These are phyloP conservation scores for Hyphopichia wangnamkhiaoensis DNA, from an alignment of 1,139 yeast species.

Conservation along the genomic window DNA sequence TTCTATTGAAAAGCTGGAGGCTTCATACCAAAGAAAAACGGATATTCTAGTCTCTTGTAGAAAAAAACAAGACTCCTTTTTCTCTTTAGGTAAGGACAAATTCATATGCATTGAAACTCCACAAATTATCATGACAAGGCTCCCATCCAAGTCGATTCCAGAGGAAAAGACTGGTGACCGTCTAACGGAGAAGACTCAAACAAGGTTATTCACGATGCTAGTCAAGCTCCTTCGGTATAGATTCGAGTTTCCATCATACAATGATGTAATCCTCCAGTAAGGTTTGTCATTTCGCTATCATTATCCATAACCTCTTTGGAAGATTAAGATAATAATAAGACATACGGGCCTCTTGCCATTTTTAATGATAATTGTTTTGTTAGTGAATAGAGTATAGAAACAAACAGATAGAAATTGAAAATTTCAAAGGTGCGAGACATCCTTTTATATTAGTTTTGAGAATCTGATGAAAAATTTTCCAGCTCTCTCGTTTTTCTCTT, in stretches of 20 bases:
- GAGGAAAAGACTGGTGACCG: conserved; percentile 25
- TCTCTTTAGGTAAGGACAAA: too few species aligned
- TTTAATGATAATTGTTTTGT: conserved; percentile 33
- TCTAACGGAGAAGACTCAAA: conserved; percentile 9
- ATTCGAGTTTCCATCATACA: conserved; percentile 5
- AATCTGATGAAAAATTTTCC: too few species aligned
- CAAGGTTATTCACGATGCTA: too few species aligned
- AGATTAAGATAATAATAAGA: conserved; percentile 19
- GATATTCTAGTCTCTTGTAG: too few species aligned
- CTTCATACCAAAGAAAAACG: too few species aligned
- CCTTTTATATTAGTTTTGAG: conserved; percentile 8
- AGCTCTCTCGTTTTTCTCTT: too few species aligned
- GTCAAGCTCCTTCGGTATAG: conserved; percentile 8
- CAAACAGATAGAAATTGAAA: conserved; percentile 4
- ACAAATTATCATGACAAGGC: conserved; percentile 32
- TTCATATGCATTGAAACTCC: background rate
- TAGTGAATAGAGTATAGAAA: conserved; percentile 10
- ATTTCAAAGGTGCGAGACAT: conserved; percentile 1
- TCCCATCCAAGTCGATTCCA: conserved; percentile 20
- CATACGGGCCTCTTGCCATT: conserved; percentile 97
- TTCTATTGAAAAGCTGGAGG: too few species aligned
- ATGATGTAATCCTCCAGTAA: conserved; percentile 1
- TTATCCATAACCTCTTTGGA: conserved; percentile 1
- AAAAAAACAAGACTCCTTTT: too few species aligned
- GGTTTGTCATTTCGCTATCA: conserved; percentile 5